Base-by-base conservation (phyloP, 2,329 filamentous ascomycete species). In the Aspergillaceae sp. region DNA sequence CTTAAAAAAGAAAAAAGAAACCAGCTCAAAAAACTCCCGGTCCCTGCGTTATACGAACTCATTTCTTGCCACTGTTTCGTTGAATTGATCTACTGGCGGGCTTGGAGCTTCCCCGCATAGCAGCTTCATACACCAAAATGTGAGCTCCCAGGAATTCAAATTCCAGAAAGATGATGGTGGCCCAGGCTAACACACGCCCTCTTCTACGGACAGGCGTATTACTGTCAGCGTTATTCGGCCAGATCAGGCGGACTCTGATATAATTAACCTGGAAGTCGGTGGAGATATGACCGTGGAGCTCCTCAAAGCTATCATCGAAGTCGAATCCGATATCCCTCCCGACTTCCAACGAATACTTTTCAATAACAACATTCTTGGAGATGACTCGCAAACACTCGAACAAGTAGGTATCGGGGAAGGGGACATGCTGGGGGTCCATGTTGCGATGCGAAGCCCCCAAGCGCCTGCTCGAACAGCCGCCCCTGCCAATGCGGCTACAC, bases 371-470 rank as follows among this genome's bases (percentile, higher is more conserved):
- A 79, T 90, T 37, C 80, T 98, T 46, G 77, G 74, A 55, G 83
- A 89, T 67, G 84, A 90, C 58, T 69, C 77, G 48, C 85, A 89
- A 66, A 95, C 89, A 3, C 78, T 98, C 61, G 80, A 89, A 55
- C 78, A 91, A 58, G 78, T 90, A 30, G 79, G 84, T 37, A 85
- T 98, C 57, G 79, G 75, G 42, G 87, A 97, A 69, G 88, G 88
- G 46, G 92, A 96, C 61, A 90, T 98, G 86, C 74, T 98, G 53
- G 88, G 86, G 29, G 78, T 97, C 56, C 86, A 94, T 63, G 84
- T 95, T 55, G 59, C 56, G 47, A 48, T 61, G 29, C 62, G 60
- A 30, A 52, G 52, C 32, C 56, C 59, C n/a, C 58, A 55, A 36
- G 64, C 58, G 34, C 56, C 63, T 48, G 48, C 58, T 44, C 48